Conservation (phyloP, 208 protist species). For the Dictyostelium gargantuum region DNA sequence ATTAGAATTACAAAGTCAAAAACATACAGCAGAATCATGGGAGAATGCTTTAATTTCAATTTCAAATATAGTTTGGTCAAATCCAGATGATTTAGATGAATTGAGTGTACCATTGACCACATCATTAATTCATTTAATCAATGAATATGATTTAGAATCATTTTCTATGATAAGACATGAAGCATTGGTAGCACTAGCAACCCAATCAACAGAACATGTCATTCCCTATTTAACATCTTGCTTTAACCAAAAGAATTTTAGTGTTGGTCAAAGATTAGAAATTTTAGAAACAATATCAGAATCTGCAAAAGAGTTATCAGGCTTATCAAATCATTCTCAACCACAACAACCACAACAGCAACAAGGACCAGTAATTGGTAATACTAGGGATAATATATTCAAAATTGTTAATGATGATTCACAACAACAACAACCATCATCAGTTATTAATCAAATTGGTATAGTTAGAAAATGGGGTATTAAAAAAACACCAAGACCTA, state of each 20-base stretch:
- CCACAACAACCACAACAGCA: neutral
- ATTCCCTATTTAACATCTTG: neutral
- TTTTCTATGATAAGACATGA: neutral
- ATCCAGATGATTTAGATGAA: slow-evolving; percentile 53
- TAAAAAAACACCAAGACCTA: neutral
- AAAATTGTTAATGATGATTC: neutral
- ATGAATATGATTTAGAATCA: slow-evolving; percentile 51
- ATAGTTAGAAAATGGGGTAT: neutral
- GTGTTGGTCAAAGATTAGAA: slow-evolving; percentile 23
- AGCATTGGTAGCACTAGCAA: slow-evolving; percentile 9
- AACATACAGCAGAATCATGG: slow-evolving; percentile 60
- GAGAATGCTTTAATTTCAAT: slow-evolving; percentile 26
- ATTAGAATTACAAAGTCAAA: slow-evolving; percentile 47
- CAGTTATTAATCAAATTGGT: neutral
- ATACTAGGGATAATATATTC: neutral
- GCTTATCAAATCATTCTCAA: neutral
- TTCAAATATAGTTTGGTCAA: slow-evolving; percentile 38
- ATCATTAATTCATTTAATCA: slow-evolving; percentile 32
- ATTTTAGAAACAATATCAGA: neutral
- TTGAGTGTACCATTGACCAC: neutral
- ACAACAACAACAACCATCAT: neutral
- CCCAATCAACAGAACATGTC: neutral
- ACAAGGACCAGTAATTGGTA: neutral
- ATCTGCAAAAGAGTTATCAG: neutral
- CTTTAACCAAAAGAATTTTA: slow-evolving; percentile 13